These are phyloP conservation scores for Penicillium coffeae DNA, from an alignment of 495 filamentous ascomycete species.

Conservation along the genomic window DNA sequence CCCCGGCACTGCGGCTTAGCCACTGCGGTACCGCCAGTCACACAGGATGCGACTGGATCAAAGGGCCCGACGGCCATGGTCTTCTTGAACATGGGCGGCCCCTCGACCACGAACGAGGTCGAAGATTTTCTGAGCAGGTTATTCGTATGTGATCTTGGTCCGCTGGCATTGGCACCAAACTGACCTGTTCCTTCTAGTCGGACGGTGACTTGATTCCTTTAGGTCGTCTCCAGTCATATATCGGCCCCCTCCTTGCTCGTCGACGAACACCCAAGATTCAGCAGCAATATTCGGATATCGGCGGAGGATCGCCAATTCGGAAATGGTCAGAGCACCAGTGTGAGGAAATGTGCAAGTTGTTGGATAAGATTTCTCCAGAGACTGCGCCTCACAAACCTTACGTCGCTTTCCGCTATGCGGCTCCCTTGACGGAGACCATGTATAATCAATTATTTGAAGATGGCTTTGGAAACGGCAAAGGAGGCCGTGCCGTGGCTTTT, in stretches of 20 bases:
- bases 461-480: conserved; percentile 81
- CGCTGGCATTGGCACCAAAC: background rate
- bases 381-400: conserved; percentile 98
- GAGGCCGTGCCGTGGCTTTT: conserved; percentile 91
- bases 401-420: conserved; percentile 96
- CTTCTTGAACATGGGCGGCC: conserved; percentile 98
- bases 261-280: conserved; percentile 93
- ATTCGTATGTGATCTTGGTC: conserved; percentile 59
- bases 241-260: conserved; percentile 80
- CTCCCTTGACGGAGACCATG: conserved; percentile 90
- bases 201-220: conserved; percentile 96
- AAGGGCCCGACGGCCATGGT: conserved; percentile 90
- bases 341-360: conserved; percentile 89
- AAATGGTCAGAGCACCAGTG: conserved; percentile 97
- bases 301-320: conserved; percentile 93
- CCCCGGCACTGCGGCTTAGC: conserved; percentile 46
- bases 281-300: conserved; percentile 91
- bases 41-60: conserved; percentile 59
- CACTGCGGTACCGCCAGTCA: conserved; percentile 69
- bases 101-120: conserved; percentile 83
- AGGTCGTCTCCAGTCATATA: conserved; percentile 83
- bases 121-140: conserved; percentile 86
- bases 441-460: conserved; percentile 77
- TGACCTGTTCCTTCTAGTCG: conserved; percentile 49
- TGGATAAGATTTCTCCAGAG: conserved; percentile 84